Evolutionary conservation across 345 rosid genomes (phyloP), one percentile per base, ranked within the genome.

Genomic region (Sonneratia caseolaris): DNA sequence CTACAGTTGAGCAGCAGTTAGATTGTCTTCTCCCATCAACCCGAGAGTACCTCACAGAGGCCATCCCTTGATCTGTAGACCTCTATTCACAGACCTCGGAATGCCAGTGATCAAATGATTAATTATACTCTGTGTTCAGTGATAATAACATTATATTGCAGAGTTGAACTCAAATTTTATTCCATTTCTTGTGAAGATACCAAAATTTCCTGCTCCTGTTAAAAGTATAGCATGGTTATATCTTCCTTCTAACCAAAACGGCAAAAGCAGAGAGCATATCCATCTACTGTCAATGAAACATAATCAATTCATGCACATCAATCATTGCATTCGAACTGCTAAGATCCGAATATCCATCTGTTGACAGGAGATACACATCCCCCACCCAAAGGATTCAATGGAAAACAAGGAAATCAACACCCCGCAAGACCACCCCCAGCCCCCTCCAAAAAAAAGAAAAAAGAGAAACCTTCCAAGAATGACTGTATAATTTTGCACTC

Each of bases 1-100:
- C 81, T 75, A 87, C 82, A 21, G 90, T 85, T 19, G 87, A 87
- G 73, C 91, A 87, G 78, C 82, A 83, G 69, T 80, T 79, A 1
- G 94, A 76, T 37, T 91, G 82, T 71, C 84, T 88, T 81, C 86
- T 81, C 78, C 84, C 87, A 66, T 89, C 96, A 71, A 89, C 77
- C 69, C 87, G 83, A 73, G 88, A 82, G 77, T 84, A 83, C 69
- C 80, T 91, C 65, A 85, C 93, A 73, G 77, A 37, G 6, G 96
- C 95, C 97, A 88, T 91, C 51, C 45, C 37, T 74, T n/a, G 24
- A 37, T 35, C 45, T 37, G 16, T 18, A 66, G 40, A 37, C 53
- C 14, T n/a, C 37, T 21, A 8, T 37, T 77, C 84, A 81, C 85
- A 74, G 67, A 51, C 71, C 70, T 68, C 2, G 70, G 18, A 43